A percentile compares a stretch with the other conserved stretches of the same genome.
Conservation (phyloP, 352 stramenopile species). For the Pythium utonaiense region DNA sequence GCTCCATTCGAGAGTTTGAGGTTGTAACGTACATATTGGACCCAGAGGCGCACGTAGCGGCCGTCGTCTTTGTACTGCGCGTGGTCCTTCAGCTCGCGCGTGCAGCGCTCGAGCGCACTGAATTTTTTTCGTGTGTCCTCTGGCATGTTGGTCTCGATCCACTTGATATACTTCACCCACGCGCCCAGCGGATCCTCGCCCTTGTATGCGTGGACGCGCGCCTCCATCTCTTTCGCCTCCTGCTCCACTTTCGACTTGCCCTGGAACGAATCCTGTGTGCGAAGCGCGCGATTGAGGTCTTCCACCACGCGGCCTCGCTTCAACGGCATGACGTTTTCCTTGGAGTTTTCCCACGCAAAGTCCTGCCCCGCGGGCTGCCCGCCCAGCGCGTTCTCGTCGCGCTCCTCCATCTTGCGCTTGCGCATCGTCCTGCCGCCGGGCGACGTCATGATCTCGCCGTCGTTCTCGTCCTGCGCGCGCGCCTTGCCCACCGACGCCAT, state of each 20-base stretch:
- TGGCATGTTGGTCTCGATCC: constrained; percentile 77
- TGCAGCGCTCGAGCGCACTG: constrained; percentile 66
- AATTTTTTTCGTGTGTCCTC: constrained; percentile 84
- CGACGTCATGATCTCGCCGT: constrained; percentile 11
- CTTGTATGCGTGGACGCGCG: constrained; percentile 38
- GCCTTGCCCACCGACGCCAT: constrained; percentile 16
- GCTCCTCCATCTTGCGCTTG: constrained; percentile 40
- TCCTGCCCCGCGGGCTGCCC: constrained; percentile 25
- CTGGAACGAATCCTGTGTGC: constrained; percentile 58
- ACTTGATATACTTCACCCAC: constrained; percentile 77
- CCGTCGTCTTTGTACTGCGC: constrained; percentile 71
- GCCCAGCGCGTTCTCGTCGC: constrained; percentile 22
- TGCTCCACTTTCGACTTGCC: constrained; percentile 53
- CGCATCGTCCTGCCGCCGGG: constrained; percentile 15
- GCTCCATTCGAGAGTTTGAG: too few relatives aligned
- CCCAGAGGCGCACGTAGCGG: constrained; percentile 81
- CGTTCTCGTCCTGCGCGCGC: constrained; percentile 26
- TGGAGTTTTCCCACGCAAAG: constrained; percentile 84
- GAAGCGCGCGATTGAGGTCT: constrained; percentile 74
- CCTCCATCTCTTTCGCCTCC: constrained; percentile 49
- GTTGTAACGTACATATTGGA: constrained; percentile 72
- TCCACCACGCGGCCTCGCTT: constrained; percentile 73
- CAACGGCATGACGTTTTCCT: constrained; percentile 87
- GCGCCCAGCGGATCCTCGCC: constrained; percentile 63
- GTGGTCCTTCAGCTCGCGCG: constrained; percentile 59